Evolutionary conservation across 495 filamentous ascomycete species (phyloP), one percentile per base, ranked within the genome.

Genomic region (Jackrogersella minutella): DNA sequence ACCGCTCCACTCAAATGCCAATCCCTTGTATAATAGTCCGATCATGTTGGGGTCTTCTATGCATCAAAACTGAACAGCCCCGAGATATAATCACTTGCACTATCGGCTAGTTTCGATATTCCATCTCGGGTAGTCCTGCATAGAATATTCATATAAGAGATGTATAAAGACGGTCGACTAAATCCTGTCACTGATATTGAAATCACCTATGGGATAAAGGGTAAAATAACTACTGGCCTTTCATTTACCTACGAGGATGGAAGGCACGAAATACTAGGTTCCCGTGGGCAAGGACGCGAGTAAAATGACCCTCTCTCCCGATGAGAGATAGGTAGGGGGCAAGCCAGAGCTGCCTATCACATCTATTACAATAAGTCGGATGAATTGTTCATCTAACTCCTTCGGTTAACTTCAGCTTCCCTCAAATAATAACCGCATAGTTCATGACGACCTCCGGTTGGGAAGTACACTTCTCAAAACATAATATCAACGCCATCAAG

Each of bases 81-180:
- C n/a, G n/a, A 30, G 2, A 39, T 2, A 24, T 28, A 11, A 10
- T 36, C 22, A 6, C 26, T 62, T 22, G 13, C 10, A 6, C 28
- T 26, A 5, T 46, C 33, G 14, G n/a, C 19, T 4, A 43, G 1
- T 44, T 1, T 41, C 13, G 31, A 8, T 5, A 30, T 13, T 17
- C 37, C 33, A 5, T 5, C 37, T 3, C 46, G 36, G 33, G 31
- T 30, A 3, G 47, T 53, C 11, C 7, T 14, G 14, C 22, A 52
- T 10, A 59, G 17, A 30, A 9, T 61, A 16, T 61, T 61, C 36
- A 52, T 61, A 17, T 34, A 30, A 9, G 46, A 61, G 17, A 30
- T 17, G n/a, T 34, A 10, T n/a, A 22, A 61, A 21, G 43, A 50
- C 11, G 24, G 58, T 30, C 26, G 26, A 5, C 46, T 14, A 49